Evolutionary conservation across 176 grass and related monocot species (phyloP).

Genomic region (Thalia dealbata): DNA sequence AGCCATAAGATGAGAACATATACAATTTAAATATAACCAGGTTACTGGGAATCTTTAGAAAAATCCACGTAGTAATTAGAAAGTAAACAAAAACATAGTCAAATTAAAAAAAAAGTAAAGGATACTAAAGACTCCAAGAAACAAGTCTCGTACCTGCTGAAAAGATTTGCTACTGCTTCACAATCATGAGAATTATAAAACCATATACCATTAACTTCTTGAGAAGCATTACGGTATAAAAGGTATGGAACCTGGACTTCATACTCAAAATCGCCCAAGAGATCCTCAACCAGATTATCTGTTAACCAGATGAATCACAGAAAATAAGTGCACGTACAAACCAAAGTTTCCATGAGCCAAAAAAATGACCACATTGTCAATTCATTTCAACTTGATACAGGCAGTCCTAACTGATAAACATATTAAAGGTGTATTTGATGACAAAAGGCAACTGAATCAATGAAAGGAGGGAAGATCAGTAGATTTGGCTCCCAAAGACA

Average conservation of each 20-base stretch:
- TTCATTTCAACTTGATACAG: neutral
- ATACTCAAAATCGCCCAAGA: conserved; percentile 84
- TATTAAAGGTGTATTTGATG: neutral
- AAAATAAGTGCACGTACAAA: neutral
- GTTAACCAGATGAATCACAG: conserved; percentile 10
- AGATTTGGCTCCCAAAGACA: no score
- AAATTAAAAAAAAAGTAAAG: no score
- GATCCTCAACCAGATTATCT: conserved; percentile 92
- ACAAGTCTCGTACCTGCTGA: conserved; percentile 1
- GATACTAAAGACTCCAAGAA: no score
- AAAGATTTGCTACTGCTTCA: conserved; percentile 16
- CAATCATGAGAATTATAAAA: conserved; percentile 16
- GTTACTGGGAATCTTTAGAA: no score
- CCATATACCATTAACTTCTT: conserved; percentile 20
- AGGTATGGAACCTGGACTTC: conserved; percentile 45
- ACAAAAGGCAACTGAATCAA: neutral
- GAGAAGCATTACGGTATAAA: conserved; percentile 10
- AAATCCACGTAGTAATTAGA: no score
- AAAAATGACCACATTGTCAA: neutral
- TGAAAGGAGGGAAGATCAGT: neutral
- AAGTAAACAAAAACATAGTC: no score
- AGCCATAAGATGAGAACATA: no score
- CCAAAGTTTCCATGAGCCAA: neutral
- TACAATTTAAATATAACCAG: no score
- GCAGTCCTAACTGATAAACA: neutral